Percentiles rank a stretch among this genome's conserved stretches.
Evolutionary conservation across 768 basidiomycete species (phyloP).

Genomic region (Phylloporus arenicola): DNA sequence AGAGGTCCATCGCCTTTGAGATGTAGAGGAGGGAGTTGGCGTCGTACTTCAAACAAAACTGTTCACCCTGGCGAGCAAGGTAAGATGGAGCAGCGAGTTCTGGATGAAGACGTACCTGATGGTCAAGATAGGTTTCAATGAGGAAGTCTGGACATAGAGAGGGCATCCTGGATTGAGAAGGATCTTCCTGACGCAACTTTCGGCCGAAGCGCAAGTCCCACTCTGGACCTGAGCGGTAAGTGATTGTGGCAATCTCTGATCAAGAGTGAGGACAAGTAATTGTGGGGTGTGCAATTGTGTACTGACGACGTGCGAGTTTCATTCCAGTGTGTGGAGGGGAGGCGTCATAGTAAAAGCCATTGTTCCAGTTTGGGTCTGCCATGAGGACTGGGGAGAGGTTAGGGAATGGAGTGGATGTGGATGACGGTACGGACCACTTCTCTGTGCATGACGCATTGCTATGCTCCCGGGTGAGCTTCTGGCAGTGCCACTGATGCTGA

Average conservation of each 20-base stretch:
- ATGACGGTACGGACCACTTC: slow-evolving; percentile 63
- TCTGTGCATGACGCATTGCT: slow-evolving; percentile 93
- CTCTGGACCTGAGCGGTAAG: slow-evolving; percentile 97
- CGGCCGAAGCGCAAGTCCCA: slow-evolving; percentile 99
- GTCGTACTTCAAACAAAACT: slow-evolving; percentile 98
- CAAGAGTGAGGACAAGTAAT: background rate
- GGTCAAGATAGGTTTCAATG: slow-evolving; percentile 98
- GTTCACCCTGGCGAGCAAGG: slow-evolving; percentile 61
- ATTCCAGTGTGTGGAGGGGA: slow-evolving; percentile 97
- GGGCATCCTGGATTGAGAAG: slow-evolving; percentile 39
- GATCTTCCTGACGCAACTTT: slow-evolving; percentile 42
- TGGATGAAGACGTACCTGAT: slow-evolving; percentile 46
- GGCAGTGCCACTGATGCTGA: slow-evolving; percentile 93
- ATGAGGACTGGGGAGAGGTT: slow-evolving; percentile 67
- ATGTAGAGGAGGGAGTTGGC: slow-evolving; percentile 99
- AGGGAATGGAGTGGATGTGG: background rate
- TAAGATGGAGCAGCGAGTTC: background rate
- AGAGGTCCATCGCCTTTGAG: slow-evolving; percentile 98
- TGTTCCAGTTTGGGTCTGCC: slow-evolving; percentile 99
- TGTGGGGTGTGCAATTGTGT: background rate
- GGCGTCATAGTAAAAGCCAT: slow-evolving; percentile 94
- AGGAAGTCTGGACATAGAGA: slow-evolving; percentile 94
- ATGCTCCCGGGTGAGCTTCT: slow-evolving; percentile 88
- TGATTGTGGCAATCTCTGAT: slow-evolving; percentile 96
- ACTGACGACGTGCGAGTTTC: slow-evolving; percentile 94